Evolutionary conservation across 305 asterid genomes (phyloP).

Genomic region (Coffea humblotiana): DNA sequence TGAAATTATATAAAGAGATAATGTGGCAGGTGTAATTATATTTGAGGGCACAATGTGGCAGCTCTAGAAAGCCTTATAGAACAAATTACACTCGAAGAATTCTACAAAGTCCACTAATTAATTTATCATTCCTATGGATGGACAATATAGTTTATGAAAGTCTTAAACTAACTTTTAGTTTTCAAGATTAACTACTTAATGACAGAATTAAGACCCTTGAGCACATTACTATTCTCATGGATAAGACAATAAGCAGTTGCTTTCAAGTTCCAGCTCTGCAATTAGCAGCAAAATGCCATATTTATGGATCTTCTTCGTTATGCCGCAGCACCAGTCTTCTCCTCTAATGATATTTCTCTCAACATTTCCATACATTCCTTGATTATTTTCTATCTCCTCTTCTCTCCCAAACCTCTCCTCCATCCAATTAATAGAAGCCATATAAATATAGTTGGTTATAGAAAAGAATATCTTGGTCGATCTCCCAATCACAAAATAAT

Average conservation of each 20-base stretch:
- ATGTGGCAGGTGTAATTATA: neutral
- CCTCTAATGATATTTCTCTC: neutral
- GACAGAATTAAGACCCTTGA: constrained; percentile 50
- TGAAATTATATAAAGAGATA: too few relatives aligned
- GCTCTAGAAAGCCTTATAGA: neutral
- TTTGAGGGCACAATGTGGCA: neutral
- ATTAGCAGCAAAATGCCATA: constrained; percentile 38
- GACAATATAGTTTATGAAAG: neutral
- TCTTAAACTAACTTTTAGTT: neutral
- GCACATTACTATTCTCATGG: constrained; percentile 27
- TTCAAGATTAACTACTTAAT: constrained; percentile 5
- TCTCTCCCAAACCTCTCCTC: neutral
- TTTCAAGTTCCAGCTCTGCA: neutral
- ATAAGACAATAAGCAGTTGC: constrained; percentile 30
- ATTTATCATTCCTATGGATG: neutral
- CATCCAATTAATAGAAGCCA: neutral
- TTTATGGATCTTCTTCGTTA: constrained; percentile 41
- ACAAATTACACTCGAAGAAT: neutral
- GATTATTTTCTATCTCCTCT: neutral
- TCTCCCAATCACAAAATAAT: constrained; percentile 21
- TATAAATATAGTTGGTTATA: neutral
- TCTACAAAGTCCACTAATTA: neutral
- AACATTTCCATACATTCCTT: neutral
- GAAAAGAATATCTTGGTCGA: neutral
- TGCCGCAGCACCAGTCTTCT: constrained; percentile 15